phyloP scores from a whole-genome alignment of 306 rosid genomes.

The Crotalaria pallida region DNA sequence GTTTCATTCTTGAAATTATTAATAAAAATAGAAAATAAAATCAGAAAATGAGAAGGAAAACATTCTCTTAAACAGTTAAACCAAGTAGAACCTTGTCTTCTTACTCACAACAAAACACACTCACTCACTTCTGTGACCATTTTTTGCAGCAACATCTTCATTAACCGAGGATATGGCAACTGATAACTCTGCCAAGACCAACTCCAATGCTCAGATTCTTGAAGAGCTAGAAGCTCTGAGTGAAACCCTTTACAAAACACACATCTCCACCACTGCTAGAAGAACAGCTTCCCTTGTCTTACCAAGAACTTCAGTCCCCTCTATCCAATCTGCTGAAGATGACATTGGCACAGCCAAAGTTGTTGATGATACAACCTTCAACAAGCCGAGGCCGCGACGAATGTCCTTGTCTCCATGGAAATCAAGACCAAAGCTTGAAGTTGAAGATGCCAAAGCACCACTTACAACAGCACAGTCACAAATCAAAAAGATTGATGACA shows the following conservation, averaged over 20 bases:
- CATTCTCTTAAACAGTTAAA: too few species aligned
- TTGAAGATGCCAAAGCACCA: slow-evolving; percentile 27
- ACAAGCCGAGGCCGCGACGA: slow-evolving; percentile 49
- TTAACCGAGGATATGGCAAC: slow-evolving; percentile 45
- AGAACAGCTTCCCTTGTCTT: slow-evolving; percentile 90
- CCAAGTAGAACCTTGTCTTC: not conserved
- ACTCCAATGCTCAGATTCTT: slow-evolving; percentile 61
- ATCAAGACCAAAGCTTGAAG: slow-evolving; percentile 53
- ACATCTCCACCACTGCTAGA: slow-evolving; percentile 45
- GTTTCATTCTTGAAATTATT: too few species aligned
- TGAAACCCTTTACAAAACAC: slow-evolving; percentile 70
- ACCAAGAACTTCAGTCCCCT: slow-evolving; percentile 59
- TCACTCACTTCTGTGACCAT: not conserved
- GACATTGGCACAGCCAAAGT: slow-evolving; percentile 21
- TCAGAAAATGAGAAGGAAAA: too few species aligned
- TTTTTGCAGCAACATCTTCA: not conserved
- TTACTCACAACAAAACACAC: not conserved
- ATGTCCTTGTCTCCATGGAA: slow-evolving; percentile 94
- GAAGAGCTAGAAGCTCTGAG: slow-evolving; percentile 85
- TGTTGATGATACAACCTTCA: slow-evolving; percentile 21
- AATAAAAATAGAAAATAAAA: too few species aligned
- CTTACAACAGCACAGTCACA: slow-evolving; percentile 16
- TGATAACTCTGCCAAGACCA: slow-evolving; percentile 31
- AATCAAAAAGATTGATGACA: slow-evolving; percentile 31
- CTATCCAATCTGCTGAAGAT: slow-evolving; percentile 42